Evolutionary conservation across 2,329 filamentous ascomycete species (phyloP).

Genomic region (Dactylellina parvicollis): DNA sequence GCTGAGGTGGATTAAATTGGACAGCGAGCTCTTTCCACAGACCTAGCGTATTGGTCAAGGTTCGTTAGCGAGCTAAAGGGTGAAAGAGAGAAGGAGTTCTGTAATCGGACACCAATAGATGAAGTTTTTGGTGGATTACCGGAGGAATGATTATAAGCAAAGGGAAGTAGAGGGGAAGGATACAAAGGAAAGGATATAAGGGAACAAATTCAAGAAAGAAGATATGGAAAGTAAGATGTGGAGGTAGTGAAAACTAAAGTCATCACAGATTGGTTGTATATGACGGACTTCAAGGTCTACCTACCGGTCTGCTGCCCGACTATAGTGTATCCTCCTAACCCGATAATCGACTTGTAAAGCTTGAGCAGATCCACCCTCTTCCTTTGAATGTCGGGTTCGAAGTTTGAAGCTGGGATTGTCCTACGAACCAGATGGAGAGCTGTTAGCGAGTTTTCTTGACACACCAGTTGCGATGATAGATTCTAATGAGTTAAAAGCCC

Average conservation of each 20-base stretch:
- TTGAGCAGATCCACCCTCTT: conserved; percentile 80
- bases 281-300: neutral
- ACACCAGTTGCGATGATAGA: neutral
- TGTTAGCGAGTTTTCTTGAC: neutral
- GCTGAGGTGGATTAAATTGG: conserved; percentile 77
- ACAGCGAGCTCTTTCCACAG: conserved; percentile 83
- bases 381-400: conserved; percentile 81
- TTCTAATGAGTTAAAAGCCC: no score
- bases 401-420: conserved; percentile 74
- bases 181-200: neutral
- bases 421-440: neutral
- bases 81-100: no score
- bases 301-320: conserved; percentile 76
- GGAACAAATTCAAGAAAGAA: neutral
- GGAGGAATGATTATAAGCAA: no score
- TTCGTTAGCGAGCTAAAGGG: no score
- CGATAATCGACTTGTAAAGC: conserved; percentile 79
- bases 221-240: no score
- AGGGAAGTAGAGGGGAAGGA: neutral
- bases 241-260: no score
- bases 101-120: no score
- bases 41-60: no score
- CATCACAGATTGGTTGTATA: no score
- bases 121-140: no score
- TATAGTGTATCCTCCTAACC: conserved; percentile 84